These are phyloP conservation scores for Paecilomyces niveus DNA, from an alignment of 2,329 filamentous ascomycete genomes.

Conservation along the genomic window DNA sequence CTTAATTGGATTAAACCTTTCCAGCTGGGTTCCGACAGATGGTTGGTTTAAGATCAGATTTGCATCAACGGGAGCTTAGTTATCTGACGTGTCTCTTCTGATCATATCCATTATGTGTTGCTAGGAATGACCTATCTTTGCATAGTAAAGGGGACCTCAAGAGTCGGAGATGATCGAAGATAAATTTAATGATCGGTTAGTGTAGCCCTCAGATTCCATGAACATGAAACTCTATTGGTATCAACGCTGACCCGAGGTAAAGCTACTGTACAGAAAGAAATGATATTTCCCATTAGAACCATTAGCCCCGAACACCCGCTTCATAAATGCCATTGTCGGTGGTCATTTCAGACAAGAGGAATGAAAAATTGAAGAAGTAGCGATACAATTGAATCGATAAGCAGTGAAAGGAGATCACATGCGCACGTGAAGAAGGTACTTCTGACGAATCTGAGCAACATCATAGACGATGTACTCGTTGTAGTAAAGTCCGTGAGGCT, in stretches of 20 bases:
- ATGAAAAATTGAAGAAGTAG: neutral
- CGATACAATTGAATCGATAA: neutral
- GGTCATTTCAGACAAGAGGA: neutral
- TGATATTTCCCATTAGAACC: neutral
- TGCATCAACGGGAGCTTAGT: neutral
- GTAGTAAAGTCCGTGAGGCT: constrained; percentile 17
- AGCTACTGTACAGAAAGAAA: neutral
- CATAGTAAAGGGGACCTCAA: too few species aligned
- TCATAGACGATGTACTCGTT: constrained; percentile 47
- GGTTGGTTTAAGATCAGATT: neutral
- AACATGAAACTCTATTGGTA: neutral
- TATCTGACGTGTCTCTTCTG: too few species aligned
- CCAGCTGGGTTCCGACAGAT: neutral
- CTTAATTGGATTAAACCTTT: neutral
- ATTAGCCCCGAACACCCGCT: neutral
- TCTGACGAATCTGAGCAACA: constrained; percentile 40
- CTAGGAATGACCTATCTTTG: too few species aligned
- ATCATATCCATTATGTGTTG: too few species aligned
- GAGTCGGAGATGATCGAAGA: too few species aligned
- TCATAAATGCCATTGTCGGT: neutral
- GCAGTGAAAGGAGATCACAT: constrained; percentile 18
- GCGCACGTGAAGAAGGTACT: constrained; percentile 38
- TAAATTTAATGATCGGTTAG: neutral
- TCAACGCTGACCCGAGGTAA: neutral
- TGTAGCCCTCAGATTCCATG: neutral